phyloP scores from a whole-genome alignment of 1,284 basidiomycete species.

The Stygiomarasmius scandens region DNA sequence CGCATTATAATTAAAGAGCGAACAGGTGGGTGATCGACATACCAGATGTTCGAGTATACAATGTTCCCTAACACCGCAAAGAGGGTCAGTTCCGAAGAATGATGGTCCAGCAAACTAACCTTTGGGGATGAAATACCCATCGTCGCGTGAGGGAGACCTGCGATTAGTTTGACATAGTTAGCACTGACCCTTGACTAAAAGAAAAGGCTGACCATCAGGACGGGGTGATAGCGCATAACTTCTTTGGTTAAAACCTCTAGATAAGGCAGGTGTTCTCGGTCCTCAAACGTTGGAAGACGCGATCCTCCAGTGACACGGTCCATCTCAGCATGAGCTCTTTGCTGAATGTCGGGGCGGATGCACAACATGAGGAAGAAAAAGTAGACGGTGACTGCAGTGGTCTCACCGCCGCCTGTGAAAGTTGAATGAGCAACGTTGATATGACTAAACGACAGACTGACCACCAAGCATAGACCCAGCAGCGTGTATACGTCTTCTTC shows the following conservation, averaged over 20 bases:
- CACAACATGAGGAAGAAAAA: slow-evolving; percentile 1
- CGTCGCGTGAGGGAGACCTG: slow-evolving; percentile 3
- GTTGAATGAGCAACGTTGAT: not conserved
- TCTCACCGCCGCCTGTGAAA: not conserved
- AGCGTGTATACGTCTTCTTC: not conserved
- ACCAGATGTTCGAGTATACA: slow-evolving; percentile 9
- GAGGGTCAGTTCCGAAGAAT: no score
- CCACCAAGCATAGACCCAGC: slow-evolving; percentile 3
- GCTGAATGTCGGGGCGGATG: not conserved
- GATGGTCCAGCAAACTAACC: no score
- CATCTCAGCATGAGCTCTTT: slow-evolving; percentile 5
- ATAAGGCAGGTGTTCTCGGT: slow-evolving; percentile 3
- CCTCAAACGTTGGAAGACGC: slow-evolving; percentile 4
- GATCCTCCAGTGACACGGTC: not conserved
- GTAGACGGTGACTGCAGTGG: not conserved
- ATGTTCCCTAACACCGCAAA: no score
- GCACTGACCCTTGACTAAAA: no score
- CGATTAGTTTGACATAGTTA: no score
- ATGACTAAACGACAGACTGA: not conserved
- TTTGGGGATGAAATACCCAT: slow-evolving; percentile 5
- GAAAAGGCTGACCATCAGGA: not conserved
- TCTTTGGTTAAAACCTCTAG: not conserved
- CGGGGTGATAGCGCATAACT: not conserved
- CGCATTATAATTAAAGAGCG: no score
- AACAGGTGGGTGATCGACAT: no score